A percentile compares a stretch with the other conserved stretches of the same genome.
These are phyloP conservation scores for Dactylellina haptotyla DNA, from an alignment of 2,329 filamentous ascomycete species.

Conservation along the genomic window DNA sequence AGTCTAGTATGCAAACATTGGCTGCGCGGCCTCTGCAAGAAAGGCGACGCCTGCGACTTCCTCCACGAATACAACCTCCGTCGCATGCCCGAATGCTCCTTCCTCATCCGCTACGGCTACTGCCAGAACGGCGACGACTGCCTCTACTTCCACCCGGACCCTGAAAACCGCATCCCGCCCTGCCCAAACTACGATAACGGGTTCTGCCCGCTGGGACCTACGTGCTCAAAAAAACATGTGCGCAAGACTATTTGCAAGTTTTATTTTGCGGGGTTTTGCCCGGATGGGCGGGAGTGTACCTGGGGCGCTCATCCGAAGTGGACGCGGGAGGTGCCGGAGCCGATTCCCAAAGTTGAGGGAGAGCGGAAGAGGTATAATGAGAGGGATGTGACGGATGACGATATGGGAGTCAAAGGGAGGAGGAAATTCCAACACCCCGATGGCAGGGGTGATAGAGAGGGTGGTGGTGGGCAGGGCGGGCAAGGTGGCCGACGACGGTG, in stretches of 20 bases:
- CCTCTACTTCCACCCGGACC: conserved; percentile 88
- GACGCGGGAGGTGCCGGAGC: conserved; percentile 67
- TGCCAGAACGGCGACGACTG: conserved; percentile 98
- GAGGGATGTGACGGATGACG: conserved; percentile 52
- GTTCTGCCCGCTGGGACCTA: conserved; percentile 89
- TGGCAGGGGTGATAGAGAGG: conserved; percentile 32
- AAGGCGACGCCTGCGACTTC: conserved; percentile 96
- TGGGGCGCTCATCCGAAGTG: conserved; percentile 85
- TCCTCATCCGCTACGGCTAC: conserved; percentile 91
- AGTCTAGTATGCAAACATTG: conserved; percentile 96
- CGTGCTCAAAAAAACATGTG: conserved; percentile 89
- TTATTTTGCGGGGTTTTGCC: conserved; percentile 94
- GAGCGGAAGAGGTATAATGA: conserved; percentile 67
- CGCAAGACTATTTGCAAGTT: conserved; percentile 81
- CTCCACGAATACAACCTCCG: conserved; percentile 98
- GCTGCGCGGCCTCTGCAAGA: conserved; percentile 96
- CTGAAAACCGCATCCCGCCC: conserved; percentile 78
- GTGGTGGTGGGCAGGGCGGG: conserved; percentile 9
- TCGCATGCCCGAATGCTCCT: conserved; percentile 98
- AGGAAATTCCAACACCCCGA: conserved; percentile 53
- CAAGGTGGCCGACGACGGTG: conserved; percentile 24
- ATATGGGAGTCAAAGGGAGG: conserved; percentile 52
- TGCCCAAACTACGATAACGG: conserved; percentile 94
- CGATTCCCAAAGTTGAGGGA: conserved; percentile 74
- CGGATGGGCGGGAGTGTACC: conserved; percentile 79